These are phyloP conservation scores for Blastomyces gilchristii DNA, from an alignment of 2,329 filamentous ascomycete genomes.

Conservation along the genomic window DNA sequence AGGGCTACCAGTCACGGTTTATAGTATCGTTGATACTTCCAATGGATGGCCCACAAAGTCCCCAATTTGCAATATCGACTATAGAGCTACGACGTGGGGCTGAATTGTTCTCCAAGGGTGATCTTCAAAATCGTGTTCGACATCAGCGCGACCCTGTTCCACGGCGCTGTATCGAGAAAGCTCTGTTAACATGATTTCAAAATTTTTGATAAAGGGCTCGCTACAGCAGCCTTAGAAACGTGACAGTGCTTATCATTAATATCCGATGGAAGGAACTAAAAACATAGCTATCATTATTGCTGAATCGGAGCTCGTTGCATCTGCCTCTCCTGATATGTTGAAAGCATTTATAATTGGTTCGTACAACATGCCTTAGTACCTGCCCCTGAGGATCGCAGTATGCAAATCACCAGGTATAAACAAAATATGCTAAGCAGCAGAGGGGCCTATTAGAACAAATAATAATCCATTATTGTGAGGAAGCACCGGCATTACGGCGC, in stretches of 20 bases:
- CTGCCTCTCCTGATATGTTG: not conserved
- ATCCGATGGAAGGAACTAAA: not conserved
- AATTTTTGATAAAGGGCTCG: not conserved
- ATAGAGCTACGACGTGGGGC: not conserved
- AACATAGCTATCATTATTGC: not conserved
- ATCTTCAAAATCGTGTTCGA: too few relatives aligned
- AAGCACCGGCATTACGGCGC: not conserved
- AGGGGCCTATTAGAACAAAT: not conserved
- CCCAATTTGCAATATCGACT: not conserved
- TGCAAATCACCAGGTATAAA: not conserved
- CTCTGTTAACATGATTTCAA: not conserved
- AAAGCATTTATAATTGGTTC: not conserved
- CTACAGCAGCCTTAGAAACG: not conserved
- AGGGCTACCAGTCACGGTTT: not conserved
- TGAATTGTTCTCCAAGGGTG: not conserved
- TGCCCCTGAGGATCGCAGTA: conserved; percentile 2
- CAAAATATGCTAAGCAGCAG: not conserved
- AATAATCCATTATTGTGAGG: not conserved
- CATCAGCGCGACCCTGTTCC: too few relatives aligned
- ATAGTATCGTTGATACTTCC: not conserved
- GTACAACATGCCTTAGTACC: too few relatives aligned
- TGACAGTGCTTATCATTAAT: not conserved
- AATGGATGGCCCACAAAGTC: too few relatives aligned
- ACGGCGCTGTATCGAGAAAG: not conserved
- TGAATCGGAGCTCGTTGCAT: not conserved